These are phyloP conservation scores for Helichrysum umbraculigerum DNA, from an alignment of 129 eudicot genomes.

Conservation along the genomic window DNA sequence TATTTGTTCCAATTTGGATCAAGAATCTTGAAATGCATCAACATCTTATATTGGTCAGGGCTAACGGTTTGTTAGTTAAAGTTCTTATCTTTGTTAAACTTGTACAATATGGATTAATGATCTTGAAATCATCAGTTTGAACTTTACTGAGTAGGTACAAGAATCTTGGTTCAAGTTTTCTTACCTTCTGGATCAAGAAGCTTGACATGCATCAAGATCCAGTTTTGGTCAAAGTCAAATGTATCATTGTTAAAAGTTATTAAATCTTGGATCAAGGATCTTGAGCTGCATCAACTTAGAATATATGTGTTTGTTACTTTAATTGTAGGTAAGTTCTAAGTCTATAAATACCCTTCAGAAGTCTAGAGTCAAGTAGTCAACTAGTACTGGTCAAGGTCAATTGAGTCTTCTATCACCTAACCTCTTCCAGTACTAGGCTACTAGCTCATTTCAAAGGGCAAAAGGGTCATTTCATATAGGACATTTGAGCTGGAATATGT, in stretches of 20 bases:
- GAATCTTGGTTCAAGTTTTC: slow-evolving; percentile 19
- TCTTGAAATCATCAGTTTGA: not conserved
- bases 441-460: slow-evolving; percentile 17
- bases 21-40: slow-evolving; percentile 12
- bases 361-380: slow-evolving; percentile 11
- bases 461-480: slow-evolving; percentile 20
- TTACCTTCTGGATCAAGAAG: slow-evolving; percentile 16
- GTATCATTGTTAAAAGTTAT: slow-evolving; percentile 8
- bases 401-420: not conserved
- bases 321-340: not conserved
- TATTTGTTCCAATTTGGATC: slow-evolving; percentile 16
- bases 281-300: not conserved
- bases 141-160: not conserved
- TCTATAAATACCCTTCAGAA: not conserved
- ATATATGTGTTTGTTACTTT: not conserved
- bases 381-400: slow-evolving; percentile 8
- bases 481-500: slow-evolving; percentile 29
- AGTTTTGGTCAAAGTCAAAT: not conserved
- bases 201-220: slow-evolving; percentile 2
- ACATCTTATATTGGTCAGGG: not conserved
- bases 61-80: not conserved
- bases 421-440: no score
- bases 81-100: not conserved
- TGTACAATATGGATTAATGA: slow-evolving; percentile 3
- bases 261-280: slow-evolving; percentile 7